phyloP scores from a whole-genome alignment of 2,329 filamentous ascomycete species.

The Sporothrix phasma region DNA sequence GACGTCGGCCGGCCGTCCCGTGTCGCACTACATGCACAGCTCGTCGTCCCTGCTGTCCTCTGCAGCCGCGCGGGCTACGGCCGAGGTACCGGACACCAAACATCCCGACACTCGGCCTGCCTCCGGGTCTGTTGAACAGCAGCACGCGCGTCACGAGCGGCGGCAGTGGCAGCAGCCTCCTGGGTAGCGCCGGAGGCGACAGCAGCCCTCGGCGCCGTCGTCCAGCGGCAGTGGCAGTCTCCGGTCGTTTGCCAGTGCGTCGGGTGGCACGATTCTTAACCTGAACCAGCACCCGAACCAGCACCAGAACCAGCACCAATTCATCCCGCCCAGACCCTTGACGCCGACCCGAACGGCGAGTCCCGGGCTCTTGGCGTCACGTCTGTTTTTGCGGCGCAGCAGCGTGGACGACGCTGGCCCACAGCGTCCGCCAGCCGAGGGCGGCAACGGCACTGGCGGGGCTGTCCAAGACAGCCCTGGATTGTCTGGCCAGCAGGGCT shows the following conservation, averaged over 20 bases:
- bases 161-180: slow-evolving; percentile 9
- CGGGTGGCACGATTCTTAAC: not conserved
- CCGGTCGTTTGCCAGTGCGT: slow-evolving; percentile 1
- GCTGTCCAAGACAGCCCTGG: not conserved
- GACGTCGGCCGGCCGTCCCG: not conserved
- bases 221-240: slow-evolving; percentile 23
- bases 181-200: not conserved
- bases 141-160: slow-evolving; percentile 20
- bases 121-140: slow-evolving; percentile 41
- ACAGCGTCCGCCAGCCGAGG: not conserved
- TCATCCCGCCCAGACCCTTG: not conserved
- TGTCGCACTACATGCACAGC: slow-evolving; percentile 4
- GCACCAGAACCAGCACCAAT: not conserved
- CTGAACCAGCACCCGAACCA: not conserved
- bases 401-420: slow-evolving; percentile 35
- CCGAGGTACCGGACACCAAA: slow-evolving; percentile 43
- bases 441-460: not conserved
- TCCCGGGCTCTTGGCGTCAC: slow-evolving; percentile 31
- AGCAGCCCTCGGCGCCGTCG: not conserved
- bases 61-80: slow-evolving; percentile 29
- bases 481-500: not conserved
- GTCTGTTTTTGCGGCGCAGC: slow-evolving; percentile 36
- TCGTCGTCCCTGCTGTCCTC: slow-evolving; percentile 17
- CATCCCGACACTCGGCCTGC: slow-evolving; percentile 50
- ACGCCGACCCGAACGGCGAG: slow-evolving; percentile 30